Evolutionary conservation across 2,329 filamentous ascomycete species (phyloP), one percentile per base, ranked within the genome.

Genomic region (Plenodomus biglobosus): DNA sequence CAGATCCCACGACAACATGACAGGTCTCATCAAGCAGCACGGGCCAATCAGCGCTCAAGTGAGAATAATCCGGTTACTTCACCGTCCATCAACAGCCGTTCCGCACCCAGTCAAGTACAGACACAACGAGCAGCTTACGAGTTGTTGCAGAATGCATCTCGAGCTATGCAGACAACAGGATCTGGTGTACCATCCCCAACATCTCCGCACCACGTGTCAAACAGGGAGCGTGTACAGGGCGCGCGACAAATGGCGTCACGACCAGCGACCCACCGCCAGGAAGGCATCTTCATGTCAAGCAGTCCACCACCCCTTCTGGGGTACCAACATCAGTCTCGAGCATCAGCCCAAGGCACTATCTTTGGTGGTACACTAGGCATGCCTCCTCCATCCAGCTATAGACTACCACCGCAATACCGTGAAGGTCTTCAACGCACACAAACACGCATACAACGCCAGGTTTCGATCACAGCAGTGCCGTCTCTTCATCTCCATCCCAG

Each of bases 21-120:
- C 34, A 53, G 56, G 41, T 46, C 19, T 18, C 37, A 21, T 3
- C 44, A 48, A 18, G 36, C 17, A 19, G 35, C 32, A 19, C 45
- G 59, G 38, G 37, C 42, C 13, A 40, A 34, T 5, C 62, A 64
- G 40, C 51, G 55, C 8, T 65, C 58, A 4, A 64, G 62, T 38
- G 65, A 66, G 30, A 63, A 66, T 38, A 50, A 43, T 1, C 57
- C 53, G 4, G 55, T 52, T 8, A 27, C 42, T 16, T 19, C 46
- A 43, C 3, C 40, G 13, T 27, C 18, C 10, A 44, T 42, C 19
- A 44, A 21, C n/a, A 40, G 16, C 16, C 46, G 21, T 30, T 13
- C 15, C 27, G 16, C 38, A 18, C 51, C 30, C 17, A 27, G 24
- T n/a, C 55, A 50, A 44, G 54, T 58, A 16, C 58, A 53, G 38